Evolutionary conservation across 352 stramenopile genomes (phyloP), one percentile per base, ranked within the genome.

Genomic region (Pythium insidiosum): DNA sequence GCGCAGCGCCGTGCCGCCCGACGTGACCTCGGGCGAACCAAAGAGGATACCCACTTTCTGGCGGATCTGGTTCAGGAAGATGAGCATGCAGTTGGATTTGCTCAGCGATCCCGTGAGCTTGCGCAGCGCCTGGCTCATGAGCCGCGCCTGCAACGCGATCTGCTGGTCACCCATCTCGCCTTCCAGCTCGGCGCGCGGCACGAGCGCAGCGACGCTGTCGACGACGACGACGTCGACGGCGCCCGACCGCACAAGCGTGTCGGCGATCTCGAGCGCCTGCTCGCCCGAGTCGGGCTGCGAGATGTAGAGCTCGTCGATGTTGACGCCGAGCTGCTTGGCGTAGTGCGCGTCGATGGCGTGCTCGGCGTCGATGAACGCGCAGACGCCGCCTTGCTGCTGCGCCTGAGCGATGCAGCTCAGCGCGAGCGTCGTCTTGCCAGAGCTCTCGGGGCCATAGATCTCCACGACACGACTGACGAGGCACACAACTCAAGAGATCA

Each of bases 1-100:
- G 12, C 81, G 79, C 53, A 94, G 50, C 22, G 82, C 82, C 10
- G 82, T 94, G 37, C 84, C 84, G 36, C 83, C 96, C 2, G 86
- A 95, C 0, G 96, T 99, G 12, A 99, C 95, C 63, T 99, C 95
- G 0, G 96, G 96, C 23, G 83, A 98, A 4, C 96, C 96, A 67
- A 98, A 99, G 47, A 99, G 95, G 23, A 99, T 84, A 12, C 95
- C 95, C 5, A 95, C 79, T 66, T 99, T 99, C 44, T 94, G 90
- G 0, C 96, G 86, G 33, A 99, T 91, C 68, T 99, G 97, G 77
- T 99, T 99, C 21, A 99, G 71, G 58, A 99, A 99, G 40, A 99
- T 97, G 23, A 98, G 77, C 41, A 91, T 96, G 63, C 89, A 98
- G 58, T 98, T 95, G 58, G 86, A 97, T 46, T 97, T 89, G 22